Evolutionary conservation across 176 grass and related monocot species (phyloP), one percentile per base, ranked within the genome.

Genomic region (Musa beccarii): DNA sequence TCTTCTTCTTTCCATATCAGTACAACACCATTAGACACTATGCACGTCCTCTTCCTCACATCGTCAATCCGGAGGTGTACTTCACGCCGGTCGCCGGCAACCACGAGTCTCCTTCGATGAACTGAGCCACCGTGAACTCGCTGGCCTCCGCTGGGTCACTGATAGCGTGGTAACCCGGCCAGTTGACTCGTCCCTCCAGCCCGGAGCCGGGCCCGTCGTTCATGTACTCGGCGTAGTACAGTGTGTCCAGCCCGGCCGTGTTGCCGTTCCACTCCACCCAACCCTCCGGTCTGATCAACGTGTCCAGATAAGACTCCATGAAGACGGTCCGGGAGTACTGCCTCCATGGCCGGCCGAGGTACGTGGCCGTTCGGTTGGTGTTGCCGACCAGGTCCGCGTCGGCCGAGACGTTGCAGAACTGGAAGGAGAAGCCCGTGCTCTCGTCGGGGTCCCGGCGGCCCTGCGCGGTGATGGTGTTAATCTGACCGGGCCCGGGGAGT

Each of bases 41-140:
- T 34, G 29, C 29, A 34, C 3, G 29, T 34, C 29, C 34, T 43
- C 34, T 43, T 5, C 34, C 22, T 89, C 71, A 89, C 12, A 81
- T 73, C 49, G 66, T 61, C 26, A 96, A 80, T 0, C 86, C 86
- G 51, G 83, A 69, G 2, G 81, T 86, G 78, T 79, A 96, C 62
- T 74, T 68, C 56, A 96, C 84, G 34, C 84, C 89, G 51, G 92
- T 89, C 66, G 71, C 29, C 20, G 92, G 89, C 75, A 96, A 8
- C 92, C 92, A 96, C 69, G 85, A 76, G 72, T 92, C 87, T 1
- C 92, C 92, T 24, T 85, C 72, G 68, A 96, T 92, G 81, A 96
- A 89, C 76, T 82, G 69, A 2, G 68, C 74, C 2, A 89, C 92
- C 29, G 92, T 96, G 79, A 96, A 96, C 57, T 92, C 87, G 0